Evolutionary conservation across 768 basidiomycete species (phyloP), one percentile per base, ranked within the genome.

Genomic region (Mycena pura): DNA sequence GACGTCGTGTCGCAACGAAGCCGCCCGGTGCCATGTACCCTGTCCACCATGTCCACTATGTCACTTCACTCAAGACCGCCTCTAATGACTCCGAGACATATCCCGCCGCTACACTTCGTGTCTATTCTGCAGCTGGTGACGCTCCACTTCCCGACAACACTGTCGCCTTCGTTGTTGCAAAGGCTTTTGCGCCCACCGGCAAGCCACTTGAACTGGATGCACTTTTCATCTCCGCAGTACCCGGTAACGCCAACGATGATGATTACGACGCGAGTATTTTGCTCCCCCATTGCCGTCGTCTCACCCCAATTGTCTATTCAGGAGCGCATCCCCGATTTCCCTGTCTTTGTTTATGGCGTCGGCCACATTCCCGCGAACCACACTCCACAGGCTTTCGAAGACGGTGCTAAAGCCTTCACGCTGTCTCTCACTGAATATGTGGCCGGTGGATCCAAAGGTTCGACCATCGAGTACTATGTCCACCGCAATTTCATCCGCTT

Each of bases 91-190:
- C 34, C 34, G 34, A 9, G 34, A 9, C 34, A 9, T 36, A 36
- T 36, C 34, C 34, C 9, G 34, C 34, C 17, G 34, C 34, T 17
- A 36, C 34, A 36, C 34, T 36, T 36, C 34, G 34, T 36, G 17
- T 36, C 17, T 36, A 36, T 17, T 36, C 34, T 36, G 34, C 34
- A 36, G 34, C 34, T 36, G 34, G 34, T 9, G 34, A 36, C 34
- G 38, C 29, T 46, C 29, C 44, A 17, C 41, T 56, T 15, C 54
- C 54, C 44, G 43, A 56, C 22, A 22, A 56, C 21, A 49, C 54
- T n/a, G 43, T 56, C 44, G 54, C 41, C 13, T 46, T 49, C 40
- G 40, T 56, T 6, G 29, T 56, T 27, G 54, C 54, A 13, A 56
- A 56, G 44, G 54, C 54, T 9, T 25, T 49, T 27, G 21, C n/a